Evolutionary conservation across 495 filamentous ascomycete species (phyloP), one percentile per base, ranked within the genome.

Genomic region (Hyaloscypha finlandica): DNA sequence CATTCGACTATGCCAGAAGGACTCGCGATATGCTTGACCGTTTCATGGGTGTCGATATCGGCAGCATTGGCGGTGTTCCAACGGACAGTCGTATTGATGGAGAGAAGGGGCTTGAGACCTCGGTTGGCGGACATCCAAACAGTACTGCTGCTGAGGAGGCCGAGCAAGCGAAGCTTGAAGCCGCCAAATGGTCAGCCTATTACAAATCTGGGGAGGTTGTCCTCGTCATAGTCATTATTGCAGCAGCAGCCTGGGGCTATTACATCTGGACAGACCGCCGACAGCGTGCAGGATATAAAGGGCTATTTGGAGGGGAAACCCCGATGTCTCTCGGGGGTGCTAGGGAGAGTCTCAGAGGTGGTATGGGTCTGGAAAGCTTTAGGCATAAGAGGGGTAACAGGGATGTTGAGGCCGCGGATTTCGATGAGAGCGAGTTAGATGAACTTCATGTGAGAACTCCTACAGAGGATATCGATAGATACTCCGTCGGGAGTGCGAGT

Each of bases 21-120:
- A 91, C 88, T 9, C 87, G 95, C 56, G 95, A 98, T 75, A 99
- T 99, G 96, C 87, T 97, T 11, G 95, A 98, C 76, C 90, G 95
- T 20, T 97, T 98, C 77, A 92, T 97, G 82, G 87, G 87, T 37
- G 93, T 99, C 29, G 92, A 99, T 74, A 97, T 98, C 68, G 89
- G 85, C 68, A 90, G 86, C 75, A 97, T 98, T 64, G 95, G 95
- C 65, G 94, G 94, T 48, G 75, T 77, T 51, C 95, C 95, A 0
- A 84, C 92, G 0, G 92, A 98, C 75, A 92, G 88, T 16, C 85
- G 88, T 55, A 92, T 99, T 66, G 94, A 97, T 72, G 95, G 95
- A 20, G 92, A 97, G 75, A 95, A 96, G 70, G 89, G 89, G 4
- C 86, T 87, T 32, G 86, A 94, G 70, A 94, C 92, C 2, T 90